A percentile compares a stretch with the other conserved stretches of the same genome.
phyloP scores from a whole-genome alignment of 176 grass and related monocot species.

The Eleusine indica region DNA sequence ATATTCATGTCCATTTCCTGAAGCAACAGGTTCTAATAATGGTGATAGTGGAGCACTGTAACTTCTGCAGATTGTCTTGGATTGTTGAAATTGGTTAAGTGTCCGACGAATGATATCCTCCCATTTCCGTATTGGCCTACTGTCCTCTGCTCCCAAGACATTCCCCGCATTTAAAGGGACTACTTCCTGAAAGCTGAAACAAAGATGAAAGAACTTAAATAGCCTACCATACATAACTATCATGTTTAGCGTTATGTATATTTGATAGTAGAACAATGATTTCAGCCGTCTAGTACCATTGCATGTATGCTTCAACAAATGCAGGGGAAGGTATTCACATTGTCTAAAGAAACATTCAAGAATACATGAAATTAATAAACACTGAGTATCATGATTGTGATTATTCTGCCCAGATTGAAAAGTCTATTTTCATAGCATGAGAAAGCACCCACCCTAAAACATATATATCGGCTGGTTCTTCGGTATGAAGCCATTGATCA shows the following conservation, averaged over 20 bases:
- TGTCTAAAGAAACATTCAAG: neutral
- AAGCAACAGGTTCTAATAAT: constrained; percentile 14
- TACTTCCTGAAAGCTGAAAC: constrained; percentile 72
- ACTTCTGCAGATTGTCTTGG: constrained; percentile 56
- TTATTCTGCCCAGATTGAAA: neutral
- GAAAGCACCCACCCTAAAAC: constrained; percentile 47
- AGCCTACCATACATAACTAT: neutral
- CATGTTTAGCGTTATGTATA: neutral
- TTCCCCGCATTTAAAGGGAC: constrained; percentile 68
- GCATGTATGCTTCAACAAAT: neutral
- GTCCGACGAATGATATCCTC: constrained; percentile 62
- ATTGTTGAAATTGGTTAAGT: constrained; percentile 57
- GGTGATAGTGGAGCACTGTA: constrained; percentile 65
- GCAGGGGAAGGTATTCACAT: neutral
- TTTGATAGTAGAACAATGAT: neutral
- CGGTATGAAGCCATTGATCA: constrained; percentile 57
- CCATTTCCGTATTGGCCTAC: constrained; percentile 65
- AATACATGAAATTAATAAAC: neutral
- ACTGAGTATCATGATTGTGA: neutral
- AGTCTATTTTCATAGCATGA: neutral
- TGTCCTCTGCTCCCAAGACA: constrained; percentile 69
- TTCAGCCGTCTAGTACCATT: neutral
- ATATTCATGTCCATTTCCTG: constrained; percentile 19
- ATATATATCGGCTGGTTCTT: constrained; percentile 43
- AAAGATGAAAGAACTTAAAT: constrained; percentile 4